These are phyloP conservation scores for Tolypocladium paradoxum DNA, from an alignment of 2,329 filamentous ascomycete species.

Conservation along the genomic window DNA sequence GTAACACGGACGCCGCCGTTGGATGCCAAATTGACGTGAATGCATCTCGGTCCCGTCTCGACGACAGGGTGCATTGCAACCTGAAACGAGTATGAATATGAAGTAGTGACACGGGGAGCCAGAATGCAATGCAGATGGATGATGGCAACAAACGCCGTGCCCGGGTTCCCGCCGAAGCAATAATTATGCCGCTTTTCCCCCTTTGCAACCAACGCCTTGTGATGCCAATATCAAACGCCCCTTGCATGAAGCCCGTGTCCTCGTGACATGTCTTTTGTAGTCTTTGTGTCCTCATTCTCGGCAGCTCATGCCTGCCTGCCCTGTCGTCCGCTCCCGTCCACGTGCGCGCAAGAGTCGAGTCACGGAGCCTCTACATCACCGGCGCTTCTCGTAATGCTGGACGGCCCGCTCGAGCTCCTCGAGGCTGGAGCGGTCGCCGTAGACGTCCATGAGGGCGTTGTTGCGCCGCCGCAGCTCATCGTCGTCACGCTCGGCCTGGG, in stretches of 20 bases:
- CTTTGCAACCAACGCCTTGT: neutral
- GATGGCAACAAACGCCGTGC: neutral
- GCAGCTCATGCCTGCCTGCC: too few species aligned
- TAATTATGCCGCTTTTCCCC: neutral
- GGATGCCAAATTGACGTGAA: neutral
- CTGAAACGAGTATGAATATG: neutral
- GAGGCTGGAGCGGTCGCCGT: constrained; percentile 37
- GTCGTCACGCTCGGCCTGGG: constrained; percentile 22
- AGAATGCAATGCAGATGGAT: neutral
- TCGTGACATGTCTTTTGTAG: neutral
- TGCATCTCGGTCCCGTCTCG: neutral
- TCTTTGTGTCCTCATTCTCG: neutral
- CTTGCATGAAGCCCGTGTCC: neutral
- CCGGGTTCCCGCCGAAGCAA: neutral
- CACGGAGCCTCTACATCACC: constrained; percentile 5
- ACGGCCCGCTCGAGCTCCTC: constrained; percentile 37
- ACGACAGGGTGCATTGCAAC: neutral
- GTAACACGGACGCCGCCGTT: neutral
- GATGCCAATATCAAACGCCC: neutral
- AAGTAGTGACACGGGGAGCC: neutral
- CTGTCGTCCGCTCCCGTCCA: neutral
- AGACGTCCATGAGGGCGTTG: constrained; percentile 35
- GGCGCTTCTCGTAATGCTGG: constrained; percentile 30
- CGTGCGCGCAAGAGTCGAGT: neutral
- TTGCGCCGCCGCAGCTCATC: constrained; percentile 25